Base-by-base conservation (phyloP, 306 rosid genomes). In the Lupinus albus region DNA sequence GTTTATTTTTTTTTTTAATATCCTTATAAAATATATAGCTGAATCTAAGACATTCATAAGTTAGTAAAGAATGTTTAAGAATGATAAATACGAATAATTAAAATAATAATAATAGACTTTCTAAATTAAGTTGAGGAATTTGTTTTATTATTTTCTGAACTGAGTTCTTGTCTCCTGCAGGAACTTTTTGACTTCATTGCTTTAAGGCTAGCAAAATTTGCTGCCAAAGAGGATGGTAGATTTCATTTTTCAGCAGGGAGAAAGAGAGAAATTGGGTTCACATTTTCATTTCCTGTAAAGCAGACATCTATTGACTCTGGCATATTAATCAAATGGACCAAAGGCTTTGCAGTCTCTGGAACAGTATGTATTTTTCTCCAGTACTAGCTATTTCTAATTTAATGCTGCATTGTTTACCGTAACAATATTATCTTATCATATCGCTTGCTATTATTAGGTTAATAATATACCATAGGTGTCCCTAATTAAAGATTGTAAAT, bases 231-330 rank as follows among this genome's bases (percentile, higher is more conserved):
- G 76, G 93, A 84, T 41, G 76, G 32, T 16, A 75, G 80, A 57
- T 92, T 92, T 75, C 77, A 77, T 55, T 64, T 86, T 14, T 76
- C 65, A 3, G 41, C 57, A 1, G 89, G 88, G 80, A 84, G 85
- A 61, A 81, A 80, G 72, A 81, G 93, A 64, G 98, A 89, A 80
- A 81, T 81, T 59, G 96, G 98, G 8, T 92, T 92, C 91, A 89
- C 98, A 11, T 92, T 92, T 78, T 92, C 98, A 49, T 92, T 92
- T 77, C 95, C 98, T 28, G 96, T 92, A 57, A 89, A 84, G 71
- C 98, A 92, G 68, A 86, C 86, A 6, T 89, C 96, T 52, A 84
- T 92, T 38, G 84, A 87, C 67, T 89, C 98, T 35, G 98, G 98
- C 52, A 84, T 87, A 63, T 85, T 92, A n/a, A 80, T 84, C 66